Conservation (phyloP, 106 monocot species). For the Iris macrosiphon region DNA sequence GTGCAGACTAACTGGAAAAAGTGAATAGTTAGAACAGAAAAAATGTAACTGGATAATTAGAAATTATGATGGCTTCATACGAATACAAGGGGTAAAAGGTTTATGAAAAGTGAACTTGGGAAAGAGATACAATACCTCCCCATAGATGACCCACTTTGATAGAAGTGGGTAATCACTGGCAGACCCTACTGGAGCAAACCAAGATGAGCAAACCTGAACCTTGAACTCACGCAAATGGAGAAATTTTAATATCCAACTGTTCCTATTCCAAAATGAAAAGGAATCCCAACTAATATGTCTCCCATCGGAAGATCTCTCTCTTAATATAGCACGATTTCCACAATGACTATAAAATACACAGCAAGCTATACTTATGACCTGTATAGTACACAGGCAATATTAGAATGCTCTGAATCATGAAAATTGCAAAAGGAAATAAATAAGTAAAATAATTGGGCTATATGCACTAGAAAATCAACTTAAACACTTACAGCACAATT, state of each 20-base stretch:
- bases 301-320: constrained; percentile 49
- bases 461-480: neutral
- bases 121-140: constrained; percentile 61
- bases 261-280: constrained; percentile 51
- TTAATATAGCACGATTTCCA: constrained; percentile 71
- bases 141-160: constrained; percentile 88
- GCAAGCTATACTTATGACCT: constrained; percentile 56
- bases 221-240: constrained; percentile 75
- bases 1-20: constrained; percentile 65
- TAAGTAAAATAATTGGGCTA: neutral
- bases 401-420: neutral
- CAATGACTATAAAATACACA: constrained; percentile 83
- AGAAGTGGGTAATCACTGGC: constrained; percentile 83
- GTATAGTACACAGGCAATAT: neutral
- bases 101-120: constrained; percentile 5
- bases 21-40: constrained; percentile 1
- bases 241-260: constrained; percentile 71
- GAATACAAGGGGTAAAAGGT: constrained; percentile 1
- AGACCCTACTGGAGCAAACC: constrained; percentile 94
- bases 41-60: neutral
- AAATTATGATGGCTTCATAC: neutral
- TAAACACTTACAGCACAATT: constrained; percentile 73
- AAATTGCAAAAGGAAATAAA: neutral
- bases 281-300: constrained; percentile 42
- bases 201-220: constrained; percentile 89